phyloP scores from a whole-genome alignment of 495 filamentous ascomycete genomes.

The Aspergillus cristatus region DNA sequence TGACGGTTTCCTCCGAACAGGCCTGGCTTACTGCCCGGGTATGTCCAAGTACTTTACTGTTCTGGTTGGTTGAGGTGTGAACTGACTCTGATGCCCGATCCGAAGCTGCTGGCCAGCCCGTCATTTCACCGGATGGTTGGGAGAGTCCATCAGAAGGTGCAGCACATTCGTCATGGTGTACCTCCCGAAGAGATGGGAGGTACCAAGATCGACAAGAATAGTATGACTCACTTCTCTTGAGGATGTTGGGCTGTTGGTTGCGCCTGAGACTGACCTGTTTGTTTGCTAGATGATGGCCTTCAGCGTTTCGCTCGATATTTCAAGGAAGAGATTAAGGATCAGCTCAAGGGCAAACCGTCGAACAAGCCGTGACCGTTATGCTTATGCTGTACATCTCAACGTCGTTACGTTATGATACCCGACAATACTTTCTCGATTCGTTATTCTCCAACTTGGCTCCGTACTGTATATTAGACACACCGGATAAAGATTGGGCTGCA shows the following conservation, averaged over 20 bases:
- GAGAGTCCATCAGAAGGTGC: constrained; percentile 43
- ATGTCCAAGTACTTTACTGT: constrained; percentile 9
- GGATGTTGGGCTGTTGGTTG: not conserved
- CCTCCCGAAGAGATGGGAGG: constrained; percentile 51
- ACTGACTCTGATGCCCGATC: constrained; percentile 15
- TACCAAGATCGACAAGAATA: constrained; percentile 40
- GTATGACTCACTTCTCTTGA: constrained; percentile 28
- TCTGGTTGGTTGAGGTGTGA: not conserved
- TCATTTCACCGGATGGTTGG: constrained; percentile 52
- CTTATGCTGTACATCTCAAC: not conserved
- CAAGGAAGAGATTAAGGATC: constrained; percentile 51
- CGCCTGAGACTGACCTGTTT: constrained; percentile 8
- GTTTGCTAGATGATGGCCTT: constrained; percentile 15
- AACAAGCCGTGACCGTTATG: constrained; percentile 21
- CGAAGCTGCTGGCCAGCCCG: constrained; percentile 50
- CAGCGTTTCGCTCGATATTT: constrained; percentile 46
- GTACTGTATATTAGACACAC: constrained; percentile 1
- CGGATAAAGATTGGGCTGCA: constrained; percentile 45
- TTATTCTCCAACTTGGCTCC: not conserved
- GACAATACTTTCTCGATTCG: constrained; percentile 1
- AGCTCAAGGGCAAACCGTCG: constrained; percentile 38
- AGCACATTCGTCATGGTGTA: constrained; percentile 41
- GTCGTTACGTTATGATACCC: constrained; percentile 13
- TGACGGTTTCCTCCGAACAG: constrained; percentile 15
- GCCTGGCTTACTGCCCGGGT: constrained; percentile 35